Evolutionary conservation across 2,329 filamentous ascomycete species (phyloP).

Genomic region (Alternaria consortialis): DNA sequence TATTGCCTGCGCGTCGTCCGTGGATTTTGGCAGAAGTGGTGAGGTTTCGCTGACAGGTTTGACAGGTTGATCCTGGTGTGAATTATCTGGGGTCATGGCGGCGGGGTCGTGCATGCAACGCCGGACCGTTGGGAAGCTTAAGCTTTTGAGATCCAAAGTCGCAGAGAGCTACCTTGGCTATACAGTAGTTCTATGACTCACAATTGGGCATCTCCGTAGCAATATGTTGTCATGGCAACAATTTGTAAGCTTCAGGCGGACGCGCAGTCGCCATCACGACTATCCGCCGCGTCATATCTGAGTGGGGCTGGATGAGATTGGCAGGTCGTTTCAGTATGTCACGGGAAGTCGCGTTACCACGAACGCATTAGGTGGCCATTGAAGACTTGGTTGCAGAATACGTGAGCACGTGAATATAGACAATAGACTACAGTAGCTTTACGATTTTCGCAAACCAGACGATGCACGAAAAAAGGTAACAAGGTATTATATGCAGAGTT

Average conservation of each 20-base stretch:
- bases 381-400: neutral
- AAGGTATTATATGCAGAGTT: neutral
- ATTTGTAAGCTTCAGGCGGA: neutral
- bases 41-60: constrained; percentile 51
- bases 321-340: neutral
- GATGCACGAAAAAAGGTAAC: neutral
- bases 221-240: neutral
- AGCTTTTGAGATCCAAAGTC: neutral
- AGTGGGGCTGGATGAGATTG: constrained; percentile 7
- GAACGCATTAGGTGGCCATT: neutral
- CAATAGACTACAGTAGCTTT: neutral
- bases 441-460: neutral
- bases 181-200: neutral
- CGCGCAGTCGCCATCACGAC: neutral
- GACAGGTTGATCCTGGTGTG: neutral
- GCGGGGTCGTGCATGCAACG: constrained; percentile 9
- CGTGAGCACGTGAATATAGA: neutral
- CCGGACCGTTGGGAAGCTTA: neutral
- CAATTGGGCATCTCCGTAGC: neutral
- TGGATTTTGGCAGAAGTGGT: constrained; percentile 53
- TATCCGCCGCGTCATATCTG: constrained; percentile 1
- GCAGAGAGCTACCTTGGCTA: neutral
- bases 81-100: constrained; percentile 11
- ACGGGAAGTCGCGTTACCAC: neutral
- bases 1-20: constrained; percentile 22